Conservation (phyloP, 192 early-diverging fungal species). For the Oehlia diaphana region DNA sequence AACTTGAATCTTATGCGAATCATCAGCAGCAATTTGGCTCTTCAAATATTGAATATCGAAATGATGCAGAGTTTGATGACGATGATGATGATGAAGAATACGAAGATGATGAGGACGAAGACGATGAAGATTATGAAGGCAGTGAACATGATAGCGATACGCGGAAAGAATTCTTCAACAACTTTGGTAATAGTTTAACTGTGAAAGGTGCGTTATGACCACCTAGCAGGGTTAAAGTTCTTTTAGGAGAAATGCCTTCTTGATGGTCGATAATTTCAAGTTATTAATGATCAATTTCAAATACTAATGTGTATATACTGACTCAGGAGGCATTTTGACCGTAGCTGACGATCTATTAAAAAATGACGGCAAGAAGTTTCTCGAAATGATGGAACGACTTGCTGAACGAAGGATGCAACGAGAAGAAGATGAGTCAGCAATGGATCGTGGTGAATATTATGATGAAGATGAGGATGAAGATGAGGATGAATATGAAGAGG, state of each 20-base stretch:
- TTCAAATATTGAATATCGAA: slow-evolving; percentile 43
- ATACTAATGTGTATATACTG: neutral
- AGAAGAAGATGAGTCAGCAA: slow-evolving; percentile 60
- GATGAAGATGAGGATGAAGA: slow-evolving; percentile 54
- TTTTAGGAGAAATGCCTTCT: slow-evolving; percentile 2
- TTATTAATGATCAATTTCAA: neutral
- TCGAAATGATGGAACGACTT: slow-evolving; percentile 95
- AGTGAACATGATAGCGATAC: slow-evolving; percentile 44
- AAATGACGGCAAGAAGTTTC: slow-evolving; percentile 92
- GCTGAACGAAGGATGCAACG: slow-evolving; percentile 87
- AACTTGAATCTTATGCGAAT: slow-evolving; percentile 84
- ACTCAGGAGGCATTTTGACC: slow-evolving; percentile 58
- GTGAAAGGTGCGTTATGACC: slow-evolving; percentile 65
- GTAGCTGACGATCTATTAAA: slow-evolving; percentile 89
- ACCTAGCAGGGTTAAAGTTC: neutral
- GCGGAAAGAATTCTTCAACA: slow-evolving; percentile 56
- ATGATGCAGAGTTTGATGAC: slow-evolving; percentile 43
- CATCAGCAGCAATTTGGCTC: slow-evolving; percentile 56
- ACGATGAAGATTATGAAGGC: slow-evolving; percentile 63
- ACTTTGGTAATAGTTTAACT: slow-evolving; percentile 76
- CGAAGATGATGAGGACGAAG: slow-evolving; percentile 54
- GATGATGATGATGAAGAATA: slow-evolving; percentile 51
- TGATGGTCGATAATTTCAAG: neutral
- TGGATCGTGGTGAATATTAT: slow-evolving; percentile 40
- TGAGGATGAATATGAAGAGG: slow-evolving; percentile 59